Conservation (phyloP, 139 green algal genomes). For the Tetraselmis striata region DNA sequence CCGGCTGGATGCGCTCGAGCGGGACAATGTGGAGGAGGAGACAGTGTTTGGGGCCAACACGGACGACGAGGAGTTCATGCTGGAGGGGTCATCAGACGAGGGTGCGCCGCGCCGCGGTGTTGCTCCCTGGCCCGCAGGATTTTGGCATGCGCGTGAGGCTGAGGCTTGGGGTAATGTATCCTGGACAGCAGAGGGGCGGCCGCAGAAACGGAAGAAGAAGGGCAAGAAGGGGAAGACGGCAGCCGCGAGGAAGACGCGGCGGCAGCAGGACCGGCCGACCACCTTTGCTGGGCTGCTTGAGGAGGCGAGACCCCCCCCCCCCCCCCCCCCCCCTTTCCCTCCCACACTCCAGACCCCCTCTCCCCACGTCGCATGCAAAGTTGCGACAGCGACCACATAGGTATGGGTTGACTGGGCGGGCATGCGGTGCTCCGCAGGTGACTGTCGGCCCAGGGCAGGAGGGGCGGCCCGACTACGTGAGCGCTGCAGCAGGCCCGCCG, state of each 20-base stretch:
- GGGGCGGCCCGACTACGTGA: constrained; percentile 53
- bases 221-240: constrained; percentile 7
- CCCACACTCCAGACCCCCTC: too few relatives aligned
- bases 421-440: too few relatives aligned
- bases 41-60: constrained; percentile 18
- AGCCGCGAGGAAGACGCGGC: constrained; percentile 45
- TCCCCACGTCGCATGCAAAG: too few relatives aligned
- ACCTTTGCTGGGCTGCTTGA: constrained; percentile 61
- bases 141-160: neutral
- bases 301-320: constrained; percentile 27
- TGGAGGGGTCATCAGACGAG: constrained; percentile 35
- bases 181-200: neutral
- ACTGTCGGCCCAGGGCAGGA: neutral
- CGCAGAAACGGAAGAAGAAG: constrained; percentile 33
- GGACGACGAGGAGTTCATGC: constrained; percentile 42
- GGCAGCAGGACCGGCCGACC: constrained; percentile 33
- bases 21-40: constrained; percentile 39
- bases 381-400: too few relatives aligned
- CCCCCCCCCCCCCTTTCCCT: too few relatives aligned
- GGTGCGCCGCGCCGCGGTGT: constrained; percentile 3
- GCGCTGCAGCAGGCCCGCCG: constrained; percentile 40
- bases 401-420: too few relatives aligned
- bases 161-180: neutral
- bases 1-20: constrained; percentile 66
- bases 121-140: neutral